phyloP scores from a whole-genome alignment of 1,284 basidiomycete species.

The Hemileia vastatrix region DNA sequence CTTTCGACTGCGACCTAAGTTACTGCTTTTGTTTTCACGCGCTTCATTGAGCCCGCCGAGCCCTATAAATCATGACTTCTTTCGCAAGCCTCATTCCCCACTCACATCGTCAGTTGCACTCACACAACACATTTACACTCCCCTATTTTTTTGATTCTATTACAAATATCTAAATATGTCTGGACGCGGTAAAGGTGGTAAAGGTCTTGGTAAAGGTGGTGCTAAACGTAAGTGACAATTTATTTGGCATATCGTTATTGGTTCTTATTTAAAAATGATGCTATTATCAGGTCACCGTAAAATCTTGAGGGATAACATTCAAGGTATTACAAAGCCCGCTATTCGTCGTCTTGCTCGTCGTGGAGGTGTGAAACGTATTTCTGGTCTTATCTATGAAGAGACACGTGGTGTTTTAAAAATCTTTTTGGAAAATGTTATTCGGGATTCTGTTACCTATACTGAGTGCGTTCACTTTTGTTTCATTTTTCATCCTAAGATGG shows the following conservation, averaged over 20 bases:
- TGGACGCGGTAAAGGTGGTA: slow-evolving; percentile 64
- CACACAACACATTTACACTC: too few species aligned
- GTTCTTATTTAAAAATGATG: background rate
- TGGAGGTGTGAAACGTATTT: slow-evolving; percentile 92
- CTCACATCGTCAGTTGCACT: too few species aligned
- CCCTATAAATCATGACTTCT: too few species aligned
- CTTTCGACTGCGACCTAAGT: too few species aligned
- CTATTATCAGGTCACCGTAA: slow-evolving; percentile 7
- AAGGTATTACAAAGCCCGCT: slow-evolving; percentile 72
- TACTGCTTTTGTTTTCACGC: too few species aligned
- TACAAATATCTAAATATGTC: slow-evolving; percentile 52
- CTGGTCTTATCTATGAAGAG: slow-evolving; percentile 84
- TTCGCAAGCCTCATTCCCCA: too few species aligned
- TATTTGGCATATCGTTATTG: too few species aligned
- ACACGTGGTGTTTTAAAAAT: slow-evolving; percentile 65
- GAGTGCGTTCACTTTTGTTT: background rate
- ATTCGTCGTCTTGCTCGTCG: slow-evolving; percentile 88
- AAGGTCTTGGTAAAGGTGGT: slow-evolving; percentile 70
- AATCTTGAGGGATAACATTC: slow-evolving; percentile 59
- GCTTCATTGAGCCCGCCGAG: too few species aligned
- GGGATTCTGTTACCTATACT: slow-evolving; percentile 60
- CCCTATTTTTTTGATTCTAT: too few species aligned
- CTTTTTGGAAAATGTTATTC: slow-evolving; percentile 53
- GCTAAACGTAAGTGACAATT: slow-evolving; percentile 11
- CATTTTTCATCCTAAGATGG: background rate